Base-by-base conservation (phyloP, 2,329 filamentous ascomycete species). In the Dryadomyces quercus-mongolicae region DNA sequence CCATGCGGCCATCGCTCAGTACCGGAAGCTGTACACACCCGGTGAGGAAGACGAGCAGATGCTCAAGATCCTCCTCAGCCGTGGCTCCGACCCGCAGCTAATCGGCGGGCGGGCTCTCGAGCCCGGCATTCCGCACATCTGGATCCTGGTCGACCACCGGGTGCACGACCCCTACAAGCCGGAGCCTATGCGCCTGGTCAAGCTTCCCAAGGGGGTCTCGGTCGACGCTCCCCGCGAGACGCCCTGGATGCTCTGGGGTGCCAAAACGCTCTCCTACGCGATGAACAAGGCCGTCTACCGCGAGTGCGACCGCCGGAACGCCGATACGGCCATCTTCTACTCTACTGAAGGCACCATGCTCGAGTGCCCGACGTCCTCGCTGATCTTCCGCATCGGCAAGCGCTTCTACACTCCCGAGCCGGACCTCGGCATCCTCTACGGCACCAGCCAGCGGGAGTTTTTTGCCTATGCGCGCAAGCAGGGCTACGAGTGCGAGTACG, bases 261-360 rank as follows among this genome's bases (percentile, higher is more conserved):
- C 50, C 50, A 52, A 52, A 40, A 52, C 50, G 38, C 50, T 52
- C n/a, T 52, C 50, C 7, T 52, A 52, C 22, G 50, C 50, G 16
- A 52, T 52, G 50, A 52, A 52, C 50, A 52, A 52, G 50, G 50
- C 50, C 38, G 40, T 45, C 50, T 52, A 52, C 40, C 50, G 50
- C 50, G 50, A 52, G 50, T 52, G 50, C 50, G 50, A 44, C 38
- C 50, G 50, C 38, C 50, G 50, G n/a, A 45, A 34, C 42, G 50
- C 50, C 50, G 50, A 52, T 40, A 52, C 50, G 22, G 50, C 50
- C 50, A 52, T 52, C 38, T 52, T 52, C 13, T 52, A 52, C 38
- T 52, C 50, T 2, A 52, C 50, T 40, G 50, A 52, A 13, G 50
- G 50, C 50, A 44, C 22, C 50, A 52, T 52, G 38, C 50, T 52